Conservation (phyloP, 495 filamentous ascomycete genomes). For the Talaromyces stipitatus region DNA sequence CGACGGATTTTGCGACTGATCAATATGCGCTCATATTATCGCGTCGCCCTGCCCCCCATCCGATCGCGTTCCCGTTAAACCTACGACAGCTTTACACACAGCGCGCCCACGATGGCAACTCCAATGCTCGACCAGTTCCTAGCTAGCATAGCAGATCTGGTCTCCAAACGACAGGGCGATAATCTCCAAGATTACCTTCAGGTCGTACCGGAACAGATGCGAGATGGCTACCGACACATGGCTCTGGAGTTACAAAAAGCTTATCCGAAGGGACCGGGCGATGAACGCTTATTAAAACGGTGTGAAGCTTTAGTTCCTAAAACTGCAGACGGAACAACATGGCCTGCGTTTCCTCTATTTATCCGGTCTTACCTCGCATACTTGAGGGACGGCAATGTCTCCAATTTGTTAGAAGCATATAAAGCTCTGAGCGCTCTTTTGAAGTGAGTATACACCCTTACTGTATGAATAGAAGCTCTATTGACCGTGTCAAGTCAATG, state of each 20-base stretch:
- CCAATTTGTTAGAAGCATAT: constrained; percentile 68
- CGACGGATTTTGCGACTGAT: background rate
- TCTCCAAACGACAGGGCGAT: constrained; percentile 45
- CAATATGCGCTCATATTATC: background rate
- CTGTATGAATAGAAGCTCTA: background rate
- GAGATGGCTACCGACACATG: constrained; percentile 58
- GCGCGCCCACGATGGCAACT: constrained; percentile 20
- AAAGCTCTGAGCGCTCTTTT: constrained; percentile 61
- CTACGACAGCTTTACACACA: background rate
- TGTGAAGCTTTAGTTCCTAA: constrained; percentile 49
- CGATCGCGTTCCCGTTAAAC: background rate
- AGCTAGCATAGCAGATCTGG: constrained; percentile 40
- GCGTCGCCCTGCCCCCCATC: background rate
- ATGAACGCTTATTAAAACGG: constrained; percentile 49
- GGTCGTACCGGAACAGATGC: constrained; percentile 35
- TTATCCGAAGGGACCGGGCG: constrained; percentile 43
- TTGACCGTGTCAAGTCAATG: constrained; percentile 44
- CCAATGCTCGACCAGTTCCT: constrained; percentile 51
- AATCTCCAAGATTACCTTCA: constrained; percentile 51
- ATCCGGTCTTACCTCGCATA: constrained; percentile 73
- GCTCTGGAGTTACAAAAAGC: constrained; percentile 52
- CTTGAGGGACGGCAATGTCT: constrained; percentile 67
- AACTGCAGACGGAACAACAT: constrained; percentile 53
- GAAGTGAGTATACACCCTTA: constrained; percentile 44
- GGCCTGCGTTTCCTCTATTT: constrained; percentile 68